Evolutionary conservation across 768 basidiomycete species (phyloP).

Genomic region (Naganishia kalamii): DNA sequence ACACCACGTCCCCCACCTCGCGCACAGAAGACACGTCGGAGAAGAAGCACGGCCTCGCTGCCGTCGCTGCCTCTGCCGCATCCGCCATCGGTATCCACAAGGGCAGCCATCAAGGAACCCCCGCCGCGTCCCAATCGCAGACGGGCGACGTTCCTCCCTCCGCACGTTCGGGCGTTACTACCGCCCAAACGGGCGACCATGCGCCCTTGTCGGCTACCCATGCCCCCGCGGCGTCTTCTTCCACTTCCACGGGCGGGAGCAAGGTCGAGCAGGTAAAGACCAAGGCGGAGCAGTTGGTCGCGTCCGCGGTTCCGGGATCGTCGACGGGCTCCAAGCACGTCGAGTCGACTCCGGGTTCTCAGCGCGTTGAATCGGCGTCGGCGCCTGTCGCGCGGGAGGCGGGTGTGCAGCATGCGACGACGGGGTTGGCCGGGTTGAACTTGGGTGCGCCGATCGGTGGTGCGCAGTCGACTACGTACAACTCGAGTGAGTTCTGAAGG

Average conservation of each 20-base stretch:
- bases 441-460: conserved; percentile 22
- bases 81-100: conserved; percentile 5
- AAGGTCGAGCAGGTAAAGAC: conserved; percentile 1
- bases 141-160: neutral
- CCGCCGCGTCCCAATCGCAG: neutral
- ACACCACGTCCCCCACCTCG: neutral
- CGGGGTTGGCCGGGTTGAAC: neutral
- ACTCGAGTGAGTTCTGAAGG: neutral
- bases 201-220: neutral
- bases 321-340: neutral
- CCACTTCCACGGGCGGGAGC: neutral
- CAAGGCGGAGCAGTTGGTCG: neutral
- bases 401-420: neutral
- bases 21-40: neutral
- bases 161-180: neutral
- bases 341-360: neutral
- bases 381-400: neutral
- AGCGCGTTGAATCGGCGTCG: neutral
- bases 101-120: neutral
- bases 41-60: conserved; percentile 6
- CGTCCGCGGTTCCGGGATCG: neutral
- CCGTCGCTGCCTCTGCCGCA: neutral
- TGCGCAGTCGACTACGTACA: neutral
- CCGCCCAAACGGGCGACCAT: conserved; percentile 11
- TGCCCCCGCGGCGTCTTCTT: neutral